Percentiles rank a stretch among this genome's conserved stretches.
Conservation (phyloP, 2,329 filamentous ascomycete species). For the Metarhizium guizhouense region DNA sequence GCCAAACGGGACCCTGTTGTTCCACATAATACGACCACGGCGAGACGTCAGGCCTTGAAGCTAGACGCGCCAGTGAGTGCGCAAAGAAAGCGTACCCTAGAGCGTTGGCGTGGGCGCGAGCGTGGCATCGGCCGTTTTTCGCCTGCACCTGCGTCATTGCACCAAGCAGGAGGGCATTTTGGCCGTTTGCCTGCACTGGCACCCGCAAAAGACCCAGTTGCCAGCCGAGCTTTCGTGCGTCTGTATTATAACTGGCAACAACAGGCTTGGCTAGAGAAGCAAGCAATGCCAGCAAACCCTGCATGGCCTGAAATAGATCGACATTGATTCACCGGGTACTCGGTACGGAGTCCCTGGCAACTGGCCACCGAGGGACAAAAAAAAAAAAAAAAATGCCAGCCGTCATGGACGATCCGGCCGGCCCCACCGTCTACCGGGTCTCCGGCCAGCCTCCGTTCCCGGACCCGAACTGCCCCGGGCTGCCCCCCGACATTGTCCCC, state of each 20-base stretch:
- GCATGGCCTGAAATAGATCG: not conserved
- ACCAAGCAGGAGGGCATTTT: too few species aligned
- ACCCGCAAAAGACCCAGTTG: too few species aligned
- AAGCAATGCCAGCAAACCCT: not conserved
- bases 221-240: too few species aligned
- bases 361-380: not conserved
- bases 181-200: too few species aligned
- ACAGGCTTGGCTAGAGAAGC: not conserved
- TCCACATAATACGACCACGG: conserved; percentile 1
- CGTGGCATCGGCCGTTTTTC: too few species aligned
- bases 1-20: not conserved
- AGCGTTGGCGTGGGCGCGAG: too few species aligned
- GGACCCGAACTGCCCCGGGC: conserved; percentile 48
- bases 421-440: conserved; percentile 60
- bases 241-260: too few species aligned
- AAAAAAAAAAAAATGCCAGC: conserved; percentile 52
- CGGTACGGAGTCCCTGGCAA: too few species aligned
- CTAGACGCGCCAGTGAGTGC: not conserved
- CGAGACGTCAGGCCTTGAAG: not conserved
- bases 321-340: not conserved
- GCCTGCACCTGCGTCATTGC: too few species aligned
- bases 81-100: too few species aligned
- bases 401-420: conserved; percentile 67
- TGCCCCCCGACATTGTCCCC: conserved; percentile 61
- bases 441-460: conserved; percentile 60